These are phyloP conservation scores for Candolleomyces eurysporus DNA, from an alignment of 768 basidiomycete species.

Conservation along the genomic window DNA sequence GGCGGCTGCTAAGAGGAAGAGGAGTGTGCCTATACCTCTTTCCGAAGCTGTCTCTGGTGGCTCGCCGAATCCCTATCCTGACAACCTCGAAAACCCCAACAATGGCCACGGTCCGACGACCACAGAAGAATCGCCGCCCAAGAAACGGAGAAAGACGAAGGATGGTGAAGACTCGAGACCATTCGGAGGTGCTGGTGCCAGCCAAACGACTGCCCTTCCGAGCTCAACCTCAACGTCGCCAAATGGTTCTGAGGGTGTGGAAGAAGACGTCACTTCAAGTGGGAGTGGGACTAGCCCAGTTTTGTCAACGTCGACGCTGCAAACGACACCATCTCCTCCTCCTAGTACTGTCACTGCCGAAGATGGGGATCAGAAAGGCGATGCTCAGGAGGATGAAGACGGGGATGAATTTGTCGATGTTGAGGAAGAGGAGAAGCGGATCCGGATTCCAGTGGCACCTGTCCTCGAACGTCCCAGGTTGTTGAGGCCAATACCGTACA, in stretches of 20 bases:
- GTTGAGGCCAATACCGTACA: constrained; percentile 64
- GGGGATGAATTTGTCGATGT: constrained; percentile 7
- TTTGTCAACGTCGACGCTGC: constrained; percentile 67
- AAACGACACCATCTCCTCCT: constrained; percentile 77
- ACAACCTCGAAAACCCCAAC: constrained; percentile 19
- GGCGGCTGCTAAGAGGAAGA: constrained; percentile 19
- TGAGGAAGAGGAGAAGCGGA: constrained; percentile 7
- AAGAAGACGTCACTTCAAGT: constrained; percentile 5
- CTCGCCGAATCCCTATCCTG: constrained; percentile 26
- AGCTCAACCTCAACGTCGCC: constrained; percentile 1
- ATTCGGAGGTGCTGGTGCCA: background rate
- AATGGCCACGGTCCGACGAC: constrained; percentile 41
- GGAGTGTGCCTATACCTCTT: constrained; percentile 34
- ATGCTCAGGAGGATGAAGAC: background rate
- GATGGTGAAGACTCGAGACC: background rate
- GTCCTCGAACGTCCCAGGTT: constrained; percentile 60
- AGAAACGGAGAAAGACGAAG: constrained; percentile 1
- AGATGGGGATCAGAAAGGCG: constrained; percentile 20
- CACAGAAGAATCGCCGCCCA: constrained; percentile 13
- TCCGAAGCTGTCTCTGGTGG: constrained; percentile 20
- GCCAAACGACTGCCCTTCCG: background rate
- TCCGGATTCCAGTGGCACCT: constrained; percentile 46
- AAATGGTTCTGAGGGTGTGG: constrained; percentile 14
- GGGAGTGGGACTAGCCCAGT: constrained; percentile 65
- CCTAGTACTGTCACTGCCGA: constrained; percentile 36